These are phyloP conservation scores for Fragaria vesca DNA, from an alignment of 306 rosid genomes.

Conservation along the genomic window DNA sequence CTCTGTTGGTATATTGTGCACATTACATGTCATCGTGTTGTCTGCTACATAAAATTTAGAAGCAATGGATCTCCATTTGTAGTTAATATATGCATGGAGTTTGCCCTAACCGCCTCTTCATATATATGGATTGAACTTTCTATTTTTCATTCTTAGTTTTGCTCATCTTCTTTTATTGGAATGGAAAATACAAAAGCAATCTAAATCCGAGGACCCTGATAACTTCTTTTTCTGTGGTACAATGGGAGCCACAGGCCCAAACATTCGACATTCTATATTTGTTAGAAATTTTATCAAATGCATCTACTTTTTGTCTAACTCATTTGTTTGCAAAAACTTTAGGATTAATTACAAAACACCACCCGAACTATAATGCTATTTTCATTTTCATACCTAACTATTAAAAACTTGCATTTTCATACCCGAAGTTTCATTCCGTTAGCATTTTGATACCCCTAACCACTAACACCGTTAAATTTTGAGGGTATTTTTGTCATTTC, in stretches of 20 bases:
- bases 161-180: neutral
- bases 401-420: too few species aligned
- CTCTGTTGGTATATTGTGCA: slow-evolving; percentile 18
- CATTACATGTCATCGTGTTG: neutral
- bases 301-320: neutral
- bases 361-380: too few species aligned
- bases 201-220: neutral
- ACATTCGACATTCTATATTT: neutral
- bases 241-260: too few species aligned
- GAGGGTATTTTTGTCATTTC: too few species aligned
- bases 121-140: neutral
- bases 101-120: neutral
- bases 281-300: neutral
- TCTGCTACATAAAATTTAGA: neutral
- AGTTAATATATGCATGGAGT: neutral
- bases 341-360: too few species aligned
- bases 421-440: too few species aligned
- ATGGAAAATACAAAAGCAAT: neutral
- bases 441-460: too few species aligned
- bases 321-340: neutral
- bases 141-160: neutral
- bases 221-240: neutral
- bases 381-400: too few species aligned
- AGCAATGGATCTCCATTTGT: neutral
- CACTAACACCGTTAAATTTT: too few species aligned